These are phyloP conservation scores for Harringtonia aguacate DNA, from an alignment of 2,329 filamentous ascomycete species.

Conservation along the genomic window DNA sequence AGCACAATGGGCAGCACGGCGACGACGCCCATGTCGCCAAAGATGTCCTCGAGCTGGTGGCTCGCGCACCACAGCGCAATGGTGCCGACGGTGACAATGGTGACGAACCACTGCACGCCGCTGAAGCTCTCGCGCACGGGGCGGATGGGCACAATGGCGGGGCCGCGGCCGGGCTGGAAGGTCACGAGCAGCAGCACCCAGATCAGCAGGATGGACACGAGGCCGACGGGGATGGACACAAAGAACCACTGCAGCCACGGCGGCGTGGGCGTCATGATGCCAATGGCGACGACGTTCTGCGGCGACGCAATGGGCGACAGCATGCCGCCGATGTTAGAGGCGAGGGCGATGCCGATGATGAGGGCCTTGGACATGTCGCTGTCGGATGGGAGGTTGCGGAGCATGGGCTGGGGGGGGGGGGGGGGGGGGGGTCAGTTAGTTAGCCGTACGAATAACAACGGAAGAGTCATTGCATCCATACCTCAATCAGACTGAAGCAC, in stretches of 20 bases:
- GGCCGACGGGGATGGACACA: conserved; percentile 82
- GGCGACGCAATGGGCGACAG: conserved; percentile 95
- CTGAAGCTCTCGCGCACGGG: conserved; percentile 82
- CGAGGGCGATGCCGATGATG: conserved; percentile 87
- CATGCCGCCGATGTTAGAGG: conserved; percentile 92
- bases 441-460: background rate
- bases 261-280: conserved; percentile 87
- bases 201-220: conserved; percentile 78
- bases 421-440: background rate
- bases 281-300: conserved; percentile 91
- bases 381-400: conserved; percentile 82
- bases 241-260: conserved; percentile 98
- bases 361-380: conserved; percentile 92
- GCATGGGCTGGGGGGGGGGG: conserved; percentile 54
- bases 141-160: conserved; percentile 83
- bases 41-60: conserved; percentile 75
- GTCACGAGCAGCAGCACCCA: conserved; percentile 78
- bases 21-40: conserved; percentile 97
- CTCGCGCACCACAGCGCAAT: conserved; percentile 88
- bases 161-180: conserved; percentile 77
- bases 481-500: conserved; percentile 95
- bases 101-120: conserved; percentile 88
- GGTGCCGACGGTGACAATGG: conserved; percentile 67
- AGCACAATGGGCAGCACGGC: conserved; percentile 91
- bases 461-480: conserved; percentile 23